Base-by-base conservation (phyloP, 2,329 filamentous ascomycete species). In the Cordyceps tenuipes region DNA sequence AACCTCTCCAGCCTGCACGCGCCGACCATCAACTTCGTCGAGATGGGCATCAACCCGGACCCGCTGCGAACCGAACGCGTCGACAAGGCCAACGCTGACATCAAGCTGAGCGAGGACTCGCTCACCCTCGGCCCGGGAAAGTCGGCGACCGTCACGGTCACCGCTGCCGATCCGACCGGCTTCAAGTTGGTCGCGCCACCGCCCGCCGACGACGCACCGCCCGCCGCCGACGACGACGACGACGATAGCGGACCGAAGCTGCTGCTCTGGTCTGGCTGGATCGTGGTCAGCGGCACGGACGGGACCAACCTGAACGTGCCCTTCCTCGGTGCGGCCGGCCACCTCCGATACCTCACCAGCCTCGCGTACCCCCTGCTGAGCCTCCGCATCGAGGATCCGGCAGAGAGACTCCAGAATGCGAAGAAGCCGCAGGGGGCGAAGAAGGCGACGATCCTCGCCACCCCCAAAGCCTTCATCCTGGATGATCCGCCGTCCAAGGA, bases 1-100 rank as follows among this genome's bases (percentile, higher is more conserved):
- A 72, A 73, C 7, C 71, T 87, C 15, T 75, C 74, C 23, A 75
- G 83, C 62, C 68, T 77, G 10, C 76, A 77, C 5, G 77, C 82
- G 2, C 23, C 12, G 21, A 48, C 46, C 8, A 8, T 48, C 15
- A 29, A 48, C 21, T 17, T 13, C 23, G 15, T 48, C 46, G 46
- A 26, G 46, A 2, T 26, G 5, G 8, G 13, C 46, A 12, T 12
- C 13, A 17, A 48, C 17, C 46, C 46, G 6, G 29, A 29, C 7
- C 29, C 29, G 5, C 29, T 48, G 10, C 6, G 6, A 5, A 13
- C 23, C 5, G 46, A 48, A 9, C 70, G 78, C 13, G 68, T 77
- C 6, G 67, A 72, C 0, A 64, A 68, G 15, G 68, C 71, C 39
- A 72, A 73, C 46, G 80, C 80, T 8, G 71, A 70, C 0, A 62